These are phyloP conservation scores for Ormosia semicastrata DNA, from an alignment of 306 rosid species.

Conservation along the genomic window DNA sequence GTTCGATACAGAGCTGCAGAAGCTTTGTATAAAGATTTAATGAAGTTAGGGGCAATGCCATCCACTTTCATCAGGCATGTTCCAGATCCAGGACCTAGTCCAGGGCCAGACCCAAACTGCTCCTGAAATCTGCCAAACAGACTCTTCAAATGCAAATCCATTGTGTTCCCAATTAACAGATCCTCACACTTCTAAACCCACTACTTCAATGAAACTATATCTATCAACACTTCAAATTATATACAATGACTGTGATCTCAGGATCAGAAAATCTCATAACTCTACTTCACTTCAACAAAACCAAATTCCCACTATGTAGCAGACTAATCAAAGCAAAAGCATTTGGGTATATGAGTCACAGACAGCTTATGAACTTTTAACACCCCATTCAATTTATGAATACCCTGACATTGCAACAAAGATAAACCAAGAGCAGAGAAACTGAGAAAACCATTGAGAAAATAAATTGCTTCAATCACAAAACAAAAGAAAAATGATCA, in stretches of 20 bases:
- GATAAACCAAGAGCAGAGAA: background rate
- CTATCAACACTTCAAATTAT: background rate
- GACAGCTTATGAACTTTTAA: background rate
- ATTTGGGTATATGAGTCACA: background rate
- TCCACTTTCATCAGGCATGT: slow-evolving; percentile 67
- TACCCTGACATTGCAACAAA: background rate
- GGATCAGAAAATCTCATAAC: background rate
- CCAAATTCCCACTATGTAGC: background rate
- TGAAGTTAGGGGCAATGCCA: slow-evolving; percentile 54
- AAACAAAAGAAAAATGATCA: background rate
- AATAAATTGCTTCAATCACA: background rate
- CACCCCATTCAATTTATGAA: background rate
- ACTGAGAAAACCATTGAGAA: background rate
- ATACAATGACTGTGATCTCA: background rate
- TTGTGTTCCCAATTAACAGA: slow-evolving; percentile 19
- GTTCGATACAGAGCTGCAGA: slow-evolving; percentile 62
- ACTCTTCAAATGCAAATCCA: slow-evolving; percentile 77
- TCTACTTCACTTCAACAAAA: background rate
- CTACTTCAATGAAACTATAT: slow-evolving; percentile 21
- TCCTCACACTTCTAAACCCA: slow-evolving; percentile 11
- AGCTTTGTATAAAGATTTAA: slow-evolving; percentile 59
- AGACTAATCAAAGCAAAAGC: background rate
- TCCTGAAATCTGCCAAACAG: slow-evolving; percentile 67
- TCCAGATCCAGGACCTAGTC: slow-evolving; percentile 77
- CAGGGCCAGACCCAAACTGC: slow-evolving; percentile 72